Evolutionary conservation across 768 basidiomycete genomes (phyloP).

Genomic region (Pholiota molesta): DNA sequence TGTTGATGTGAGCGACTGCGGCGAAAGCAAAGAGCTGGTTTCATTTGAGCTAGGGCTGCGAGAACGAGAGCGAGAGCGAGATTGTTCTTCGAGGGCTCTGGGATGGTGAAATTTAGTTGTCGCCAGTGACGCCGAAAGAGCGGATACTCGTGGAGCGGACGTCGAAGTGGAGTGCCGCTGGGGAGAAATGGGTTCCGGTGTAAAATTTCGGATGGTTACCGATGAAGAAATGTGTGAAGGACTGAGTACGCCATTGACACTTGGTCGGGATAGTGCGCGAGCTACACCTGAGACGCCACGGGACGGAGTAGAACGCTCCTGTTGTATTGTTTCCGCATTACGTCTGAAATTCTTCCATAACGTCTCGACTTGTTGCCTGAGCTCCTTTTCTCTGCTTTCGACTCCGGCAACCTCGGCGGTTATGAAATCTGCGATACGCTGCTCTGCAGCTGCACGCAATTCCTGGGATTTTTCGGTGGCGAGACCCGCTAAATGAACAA

Average conservation of each 20-base stretch:
- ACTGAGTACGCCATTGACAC: constrained; percentile 20
- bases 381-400: constrained; percentile 52
- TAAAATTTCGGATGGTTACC: constrained; percentile 56
- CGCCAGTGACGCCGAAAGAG: constrained; percentile 72
- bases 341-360: constrained; percentile 66
- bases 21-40: constrained; percentile 24
- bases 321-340: constrained; percentile 46
- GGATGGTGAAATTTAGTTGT: constrained; percentile 61
- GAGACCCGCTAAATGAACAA: constrained; percentile 61
- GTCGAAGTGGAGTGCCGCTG: constrained; percentile 39
- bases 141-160: constrained; percentile 50
- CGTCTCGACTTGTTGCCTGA: constrained; percentile 60
- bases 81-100: constrained; percentile 30
- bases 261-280: constrained; percentile 21
- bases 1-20: constrained; percentile 36
- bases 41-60: constrained; percentile 23
- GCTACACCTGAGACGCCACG: constrained; percentile 11
- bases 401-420: constrained; percentile 59
- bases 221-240: constrained; percentile 25
- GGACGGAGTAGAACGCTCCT: constrained; percentile 26
- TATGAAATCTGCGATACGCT: constrained; percentile 54
- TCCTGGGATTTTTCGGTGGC: constrained; percentile 58
- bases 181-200: constrained; percentile 49
- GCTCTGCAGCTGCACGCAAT: constrained; percentile 60
- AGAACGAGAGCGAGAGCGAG: constrained; percentile 19